phyloP scores from a whole-genome alignment of 2,329 filamentous ascomycete genomes.

The Aspergillus floridensis region DNA sequence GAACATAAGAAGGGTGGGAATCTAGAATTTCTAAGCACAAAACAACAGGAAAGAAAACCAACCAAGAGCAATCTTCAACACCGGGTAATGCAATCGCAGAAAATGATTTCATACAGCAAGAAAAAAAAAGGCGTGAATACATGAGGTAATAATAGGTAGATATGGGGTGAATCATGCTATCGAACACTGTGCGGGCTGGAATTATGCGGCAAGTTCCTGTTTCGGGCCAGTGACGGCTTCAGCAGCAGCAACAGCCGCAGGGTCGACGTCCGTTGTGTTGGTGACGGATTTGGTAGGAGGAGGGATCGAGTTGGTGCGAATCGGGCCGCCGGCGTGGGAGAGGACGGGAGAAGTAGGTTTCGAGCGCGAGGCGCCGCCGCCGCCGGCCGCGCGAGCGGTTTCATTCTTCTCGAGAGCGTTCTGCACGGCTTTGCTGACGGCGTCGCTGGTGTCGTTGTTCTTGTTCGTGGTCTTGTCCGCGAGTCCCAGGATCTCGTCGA shows the following conservation, averaged over 20 bases:
- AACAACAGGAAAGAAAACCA: not conserved
- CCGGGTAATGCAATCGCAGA: conserved; percentile 12
- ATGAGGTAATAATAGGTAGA: not conserved
- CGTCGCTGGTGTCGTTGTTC: conserved; percentile 13
- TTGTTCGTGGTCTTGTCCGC: conserved; percentile 25
- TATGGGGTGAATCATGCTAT: not conserved
- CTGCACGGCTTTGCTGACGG: conserved; percentile 29
- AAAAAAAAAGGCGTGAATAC: not conserved
- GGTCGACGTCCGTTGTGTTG: conserved; percentile 22
- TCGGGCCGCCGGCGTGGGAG: conserved; percentile 28
- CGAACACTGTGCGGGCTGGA: not conserved
- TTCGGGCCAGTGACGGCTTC: conserved; percentile 18
- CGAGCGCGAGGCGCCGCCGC: conserved; percentile 24
- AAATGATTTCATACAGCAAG: too few relatives aligned
- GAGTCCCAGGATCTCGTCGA: conserved; percentile 59
- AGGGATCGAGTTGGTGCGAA: conserved; percentile 34
- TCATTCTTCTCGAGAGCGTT: conserved; percentile 37
- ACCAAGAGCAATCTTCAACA: conserved; percentile 9
- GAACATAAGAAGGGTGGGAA: conserved; percentile 14
- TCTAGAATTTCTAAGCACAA: conserved; percentile 2
- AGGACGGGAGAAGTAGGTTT: conserved; percentile 24
- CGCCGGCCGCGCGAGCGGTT: conserved; percentile 34
- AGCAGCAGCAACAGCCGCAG: conserved; percentile 20
- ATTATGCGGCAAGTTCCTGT: conserved; percentile 23
- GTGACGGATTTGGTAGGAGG: conserved; percentile 21